Conservation (phyloP, 768 basidiomycete genomes). For the Bullera alba region DNA sequence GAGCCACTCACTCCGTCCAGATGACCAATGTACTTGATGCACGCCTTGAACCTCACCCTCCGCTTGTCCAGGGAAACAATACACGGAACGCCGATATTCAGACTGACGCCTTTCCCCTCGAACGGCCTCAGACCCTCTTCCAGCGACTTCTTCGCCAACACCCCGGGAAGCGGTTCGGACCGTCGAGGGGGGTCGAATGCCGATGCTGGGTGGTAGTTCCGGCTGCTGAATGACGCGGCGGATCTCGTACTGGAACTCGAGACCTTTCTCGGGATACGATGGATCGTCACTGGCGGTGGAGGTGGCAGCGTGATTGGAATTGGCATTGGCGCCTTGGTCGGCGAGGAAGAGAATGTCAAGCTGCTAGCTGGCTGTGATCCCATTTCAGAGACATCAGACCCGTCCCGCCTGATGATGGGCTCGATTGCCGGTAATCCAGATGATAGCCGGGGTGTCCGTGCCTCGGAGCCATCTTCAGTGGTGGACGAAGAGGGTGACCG, state of each 20-base stretch:
- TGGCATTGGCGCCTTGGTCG: neutral
- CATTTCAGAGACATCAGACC: slow-evolving; percentile 3
- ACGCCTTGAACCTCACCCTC: slow-evolving; percentile 31
- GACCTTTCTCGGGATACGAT: slow-evolving; percentile 8
- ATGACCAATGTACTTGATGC: slow-evolving; percentile 36
- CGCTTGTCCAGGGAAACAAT: slow-evolving; percentile 24
- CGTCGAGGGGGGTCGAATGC: slow-evolving; percentile 36
- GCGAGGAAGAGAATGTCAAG: neutral
- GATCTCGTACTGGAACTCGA: slow-evolving; percentile 7
- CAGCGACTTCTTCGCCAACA: slow-evolving; percentile 4
- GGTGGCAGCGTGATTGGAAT: neutral
- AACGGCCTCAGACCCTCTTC: slow-evolving; percentile 16
- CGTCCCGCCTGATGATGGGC: slow-evolving; percentile 11
- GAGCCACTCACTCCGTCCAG: slow-evolving; percentile 17
- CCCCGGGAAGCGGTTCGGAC: neutral
- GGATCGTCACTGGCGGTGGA: slow-evolving; percentile 10
- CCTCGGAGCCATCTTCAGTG: slow-evolving; percentile 16
- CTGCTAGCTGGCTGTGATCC: neutral
- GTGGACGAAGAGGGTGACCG: slow-evolving; percentile 21
- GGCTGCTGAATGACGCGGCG: neutral
- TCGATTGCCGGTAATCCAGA: slow-evolving; percentile 9
- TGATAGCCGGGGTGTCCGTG: slow-evolving; percentile 14
- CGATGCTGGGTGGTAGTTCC: slow-evolving; percentile 29
- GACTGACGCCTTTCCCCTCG: slow-evolving; percentile 16
- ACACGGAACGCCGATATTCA: slow-evolving; percentile 41